A percentile compares a stretch with the other conserved stretches of the same genome.
Conservation (phyloP, 129 eudicot genomes). For the Rutidosis leptorrhynchoides region DNA sequence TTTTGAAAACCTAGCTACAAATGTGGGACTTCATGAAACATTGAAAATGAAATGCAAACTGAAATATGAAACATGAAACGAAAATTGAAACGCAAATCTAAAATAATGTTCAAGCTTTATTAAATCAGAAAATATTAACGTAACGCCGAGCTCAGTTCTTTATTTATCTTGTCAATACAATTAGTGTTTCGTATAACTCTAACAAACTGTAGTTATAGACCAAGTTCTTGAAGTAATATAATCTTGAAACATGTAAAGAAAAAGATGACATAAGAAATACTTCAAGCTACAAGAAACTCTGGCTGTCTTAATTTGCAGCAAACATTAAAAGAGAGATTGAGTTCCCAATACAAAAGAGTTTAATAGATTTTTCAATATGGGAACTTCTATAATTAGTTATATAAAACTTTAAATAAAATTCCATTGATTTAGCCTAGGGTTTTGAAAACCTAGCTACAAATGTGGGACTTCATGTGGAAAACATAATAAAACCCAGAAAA, state of each 20-base stretch:
- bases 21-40: slow-evolving; percentile 38
- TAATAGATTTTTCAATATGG: slow-evolving; percentile 31
- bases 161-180: too few species aligned
- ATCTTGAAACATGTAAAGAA: slow-evolving; percentile 27
- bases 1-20: slow-evolving; percentile 49
- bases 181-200: too few species aligned
- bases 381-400: neutral
- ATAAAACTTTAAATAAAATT: slow-evolving; percentile 12
- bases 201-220: too few species aligned
- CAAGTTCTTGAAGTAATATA: slow-evolving; percentile 5
- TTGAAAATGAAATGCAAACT: too few species aligned
- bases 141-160: too few species aligned
- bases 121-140: too few species aligned
- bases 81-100: too few species aligned
- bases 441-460: slow-evolving; percentile 47
- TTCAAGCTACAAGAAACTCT: slow-evolving; percentile 38
- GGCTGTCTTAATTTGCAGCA: slow-evolving; percentile 33
- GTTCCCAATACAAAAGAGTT: slow-evolving; percentile 43
- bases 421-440: slow-evolving; percentile 84
- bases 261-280: slow-evolving; percentile 25
- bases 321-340: slow-evolving; percentile 52
- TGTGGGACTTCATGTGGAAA: slow-evolving; percentile 53
- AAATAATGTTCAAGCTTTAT: too few species aligned
- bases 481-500: slow-evolving; percentile 80
- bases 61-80: too few species aligned